These are phyloP conservation scores for Globisporangium radiosum DNA, from an alignment of 352 stramenopile species.

Conservation along the genomic window DNA sequence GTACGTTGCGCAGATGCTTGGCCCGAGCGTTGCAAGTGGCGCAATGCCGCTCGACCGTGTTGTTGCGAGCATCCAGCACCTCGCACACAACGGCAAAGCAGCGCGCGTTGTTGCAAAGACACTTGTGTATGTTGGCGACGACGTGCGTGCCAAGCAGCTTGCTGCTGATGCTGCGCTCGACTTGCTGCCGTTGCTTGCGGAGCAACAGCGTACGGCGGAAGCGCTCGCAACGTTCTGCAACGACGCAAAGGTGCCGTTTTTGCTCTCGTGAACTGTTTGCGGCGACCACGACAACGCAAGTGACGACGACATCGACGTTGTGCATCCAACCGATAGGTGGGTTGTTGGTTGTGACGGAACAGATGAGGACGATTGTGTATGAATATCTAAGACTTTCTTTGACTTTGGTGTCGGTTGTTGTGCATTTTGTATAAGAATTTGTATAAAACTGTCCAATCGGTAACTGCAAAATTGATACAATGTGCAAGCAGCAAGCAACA, in stretches of 20 bases:
- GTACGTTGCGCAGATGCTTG: slow-evolving; percentile 71
- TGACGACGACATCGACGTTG: no score
- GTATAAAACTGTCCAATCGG: no score
- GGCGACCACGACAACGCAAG: no score
- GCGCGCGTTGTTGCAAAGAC: slow-evolving; percentile 51
- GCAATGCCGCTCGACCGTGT: slow-evolving; percentile 36
- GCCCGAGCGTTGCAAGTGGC: slow-evolving; percentile 40
- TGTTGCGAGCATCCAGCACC: slow-evolving; percentile 36
- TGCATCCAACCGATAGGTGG: no score
- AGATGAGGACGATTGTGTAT: slow-evolving; percentile 8
- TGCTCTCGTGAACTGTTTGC: slow-evolving; percentile 6
- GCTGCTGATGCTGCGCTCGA: slow-evolving; percentile 16
- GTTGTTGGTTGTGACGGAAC: not conserved
- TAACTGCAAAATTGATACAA: no score
- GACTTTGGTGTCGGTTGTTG: not conserved
- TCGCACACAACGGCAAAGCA: slow-evolving; percentile 54
- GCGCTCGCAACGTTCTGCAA: slow-evolving; percentile 11
- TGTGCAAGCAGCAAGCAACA: no score
- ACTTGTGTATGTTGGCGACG: slow-evolving; percentile 33
- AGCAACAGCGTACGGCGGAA: slow-evolving; percentile 10
- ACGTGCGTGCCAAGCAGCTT: slow-evolving; percentile 35
- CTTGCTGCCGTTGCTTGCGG: slow-evolving; percentile 13
- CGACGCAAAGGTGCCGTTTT: slow-evolving; percentile 13
- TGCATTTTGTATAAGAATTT: no score
- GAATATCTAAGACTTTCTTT: slow-evolving; percentile 12